Conservation (phyloP, 805 yeast species). For the Ogataea zsoltii region DNA sequence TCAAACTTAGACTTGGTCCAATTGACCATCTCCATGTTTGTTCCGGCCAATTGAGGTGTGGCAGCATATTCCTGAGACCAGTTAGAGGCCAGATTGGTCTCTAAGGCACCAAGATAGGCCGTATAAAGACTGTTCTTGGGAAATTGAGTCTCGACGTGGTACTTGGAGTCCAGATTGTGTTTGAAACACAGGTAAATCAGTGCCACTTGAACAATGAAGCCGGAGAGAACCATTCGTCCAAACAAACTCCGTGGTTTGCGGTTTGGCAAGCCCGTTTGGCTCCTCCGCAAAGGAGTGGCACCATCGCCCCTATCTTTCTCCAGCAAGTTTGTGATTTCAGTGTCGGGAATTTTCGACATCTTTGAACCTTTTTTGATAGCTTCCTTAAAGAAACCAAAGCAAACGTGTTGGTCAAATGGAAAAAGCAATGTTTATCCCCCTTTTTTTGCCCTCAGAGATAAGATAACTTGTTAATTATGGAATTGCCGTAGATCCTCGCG, state of each 20-base stretch:
- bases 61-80: slow-evolving; percentile 57
- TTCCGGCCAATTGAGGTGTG: slow-evolving; percentile 61
- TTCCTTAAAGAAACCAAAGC: too few relatives aligned
- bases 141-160: neutral
- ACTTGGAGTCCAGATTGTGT: neutral
- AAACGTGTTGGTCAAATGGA: too few relatives aligned
- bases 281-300: neutral
- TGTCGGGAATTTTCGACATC: neutral
- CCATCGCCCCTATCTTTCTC: neutral
- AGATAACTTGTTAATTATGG: too few relatives aligned
- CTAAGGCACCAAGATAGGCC: slow-evolving; percentile 27
- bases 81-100: slow-evolving; percentile 44
- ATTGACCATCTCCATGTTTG: slow-evolving; percentile 47
- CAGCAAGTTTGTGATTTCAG: neutral
- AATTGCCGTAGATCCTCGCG: too few relatives aligned
- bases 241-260: neutral
- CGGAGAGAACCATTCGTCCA: neutral
- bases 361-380: neutral
- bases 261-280: neutral
- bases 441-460: too few relatives aligned
- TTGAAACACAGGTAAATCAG: neutral
- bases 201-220: neutral
- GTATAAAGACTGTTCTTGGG: slow-evolving; percentile 4
- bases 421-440: too few relatives aligned
- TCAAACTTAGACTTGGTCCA: slow-evolving; percentile 61